phyloP scores from a whole-genome alignment of 1,139 yeast genomes.

The Wickerhamiella pararugosa region DNA sequence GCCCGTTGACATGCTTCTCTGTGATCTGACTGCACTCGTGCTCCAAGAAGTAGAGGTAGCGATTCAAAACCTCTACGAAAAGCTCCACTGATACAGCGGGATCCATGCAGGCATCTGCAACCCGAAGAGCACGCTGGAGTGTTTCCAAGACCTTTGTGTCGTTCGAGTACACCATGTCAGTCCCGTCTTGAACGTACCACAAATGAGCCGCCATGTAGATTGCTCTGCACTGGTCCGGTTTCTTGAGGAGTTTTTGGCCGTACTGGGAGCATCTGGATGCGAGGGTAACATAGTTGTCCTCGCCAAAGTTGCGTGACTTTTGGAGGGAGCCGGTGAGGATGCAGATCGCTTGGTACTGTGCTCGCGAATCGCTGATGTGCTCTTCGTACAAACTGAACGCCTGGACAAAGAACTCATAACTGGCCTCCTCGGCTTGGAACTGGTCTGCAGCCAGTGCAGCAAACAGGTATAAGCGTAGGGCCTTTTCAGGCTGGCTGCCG shows the following conservation, averaged over 20 bases:
- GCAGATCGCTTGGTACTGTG: conserved; percentile 40
- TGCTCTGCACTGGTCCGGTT: conserved; percentile 88
- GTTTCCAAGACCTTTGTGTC: conserved; percentile 43
- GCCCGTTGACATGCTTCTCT: conserved; percentile 63
- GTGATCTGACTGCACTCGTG: conserved; percentile 67
- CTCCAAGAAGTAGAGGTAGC: conserved; percentile 70
- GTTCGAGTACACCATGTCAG: neutral
- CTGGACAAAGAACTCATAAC: conserved; percentile 85
- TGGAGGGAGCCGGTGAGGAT: conserved; percentile 49
- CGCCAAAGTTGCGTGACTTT: conserved; percentile 39
- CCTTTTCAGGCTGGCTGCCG: conserved; percentile 36
- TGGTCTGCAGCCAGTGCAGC: conserved; percentile 61
- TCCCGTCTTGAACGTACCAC: conserved; percentile 56
- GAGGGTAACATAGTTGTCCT: conserved; percentile 58
- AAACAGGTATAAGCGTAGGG: conserved; percentile 32
- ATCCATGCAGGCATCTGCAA: conserved; percentile 90
- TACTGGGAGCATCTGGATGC: conserved; percentile 77
- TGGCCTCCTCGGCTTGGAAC: conserved; percentile 41
- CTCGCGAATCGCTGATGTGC: conserved; percentile 45
- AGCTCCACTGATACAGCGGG: conserved; percentile 61
- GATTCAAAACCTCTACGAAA: conserved; percentile 77
- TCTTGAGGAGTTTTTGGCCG: conserved; percentile 76
- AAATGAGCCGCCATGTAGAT: conserved; percentile 79
- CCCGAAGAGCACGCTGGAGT: conserved; percentile 60
- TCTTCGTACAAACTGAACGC: conserved; percentile 84